A percentile compares a stretch with the other conserved stretches of the same genome.
phyloP scores from a whole-genome alignment of 805 yeast genomes.

The Debaryomyces hansenii region DNA sequence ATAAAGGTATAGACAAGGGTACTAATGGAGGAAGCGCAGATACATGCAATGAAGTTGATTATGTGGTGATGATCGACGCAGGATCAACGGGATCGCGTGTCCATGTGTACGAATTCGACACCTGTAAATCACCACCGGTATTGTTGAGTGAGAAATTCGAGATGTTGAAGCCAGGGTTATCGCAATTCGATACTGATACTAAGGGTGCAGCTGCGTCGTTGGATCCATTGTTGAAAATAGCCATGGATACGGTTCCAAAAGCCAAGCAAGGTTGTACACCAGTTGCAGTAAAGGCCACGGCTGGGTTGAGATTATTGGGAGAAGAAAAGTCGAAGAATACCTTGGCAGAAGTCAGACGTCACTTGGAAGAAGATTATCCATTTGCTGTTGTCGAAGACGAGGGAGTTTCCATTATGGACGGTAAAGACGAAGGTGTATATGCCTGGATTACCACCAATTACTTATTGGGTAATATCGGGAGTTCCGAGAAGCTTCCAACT shows the following conservation, averaged over 20 bases:
- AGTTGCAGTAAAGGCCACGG: slow-evolving; percentile 95
- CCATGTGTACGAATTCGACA: slow-evolving; percentile 89
- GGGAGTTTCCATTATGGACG: slow-evolving; percentile 92
- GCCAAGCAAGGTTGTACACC: slow-evolving; percentile 80
- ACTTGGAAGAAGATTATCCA: slow-evolving; percentile 79
- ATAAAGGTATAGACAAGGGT: slow-evolving; percentile 2
- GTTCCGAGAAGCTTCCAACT: slow-evolving; percentile 72
- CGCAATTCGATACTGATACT: slow-evolving; percentile 78
- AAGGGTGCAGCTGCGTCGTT: slow-evolving; percentile 86
- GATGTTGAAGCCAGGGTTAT: slow-evolving; percentile 91
- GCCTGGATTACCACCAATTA: slow-evolving; percentile 99
- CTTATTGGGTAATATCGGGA: slow-evolving; percentile 89
- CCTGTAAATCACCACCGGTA: slow-evolving; percentile 80
- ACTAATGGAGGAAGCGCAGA: neutral
- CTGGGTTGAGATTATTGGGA: slow-evolving; percentile 89
- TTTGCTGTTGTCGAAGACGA: slow-evolving; percentile 87
- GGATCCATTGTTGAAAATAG: slow-evolving; percentile 76
- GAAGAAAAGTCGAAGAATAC: slow-evolving; percentile 69
- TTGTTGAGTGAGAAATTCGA: slow-evolving; percentile 78
- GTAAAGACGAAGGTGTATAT: slow-evolving; percentile 95
- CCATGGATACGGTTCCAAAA: slow-evolving; percentile 75
- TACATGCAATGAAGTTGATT: slow-evolving; percentile 49
- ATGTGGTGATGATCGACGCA: slow-evolving; percentile 94
- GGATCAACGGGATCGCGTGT: slow-evolving; percentile 97
- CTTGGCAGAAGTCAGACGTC: slow-evolving; percentile 70